Conservation (phyloP, 148 eudicot species). For the Pharnaceum exiguum region DNA sequence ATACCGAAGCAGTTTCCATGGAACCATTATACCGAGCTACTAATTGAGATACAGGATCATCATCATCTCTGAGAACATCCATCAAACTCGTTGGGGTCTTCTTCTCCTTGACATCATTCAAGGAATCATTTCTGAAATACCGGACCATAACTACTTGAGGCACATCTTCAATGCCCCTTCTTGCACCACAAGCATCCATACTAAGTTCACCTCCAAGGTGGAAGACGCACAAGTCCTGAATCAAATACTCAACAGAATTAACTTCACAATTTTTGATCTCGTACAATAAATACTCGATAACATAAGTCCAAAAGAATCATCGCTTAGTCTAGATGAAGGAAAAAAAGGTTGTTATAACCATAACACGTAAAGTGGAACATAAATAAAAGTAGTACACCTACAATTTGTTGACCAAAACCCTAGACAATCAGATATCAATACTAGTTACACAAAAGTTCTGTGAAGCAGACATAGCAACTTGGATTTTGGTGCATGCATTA, state of each 20-base stretch:
- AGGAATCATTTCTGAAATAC: slow-evolving; percentile 63
- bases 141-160: slow-evolving; percentile 77
- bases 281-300: not conserved
- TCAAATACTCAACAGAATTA: slow-evolving; percentile 10
- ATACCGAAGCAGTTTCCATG: slow-evolving; percentile 60
- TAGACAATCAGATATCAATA: no score
- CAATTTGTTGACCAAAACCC: no score
- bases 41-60: slow-evolving; percentile 81
- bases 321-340: not conserved
- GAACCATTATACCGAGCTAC: slow-evolving; percentile 85
- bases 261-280: not conserved
- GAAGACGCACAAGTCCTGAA: slow-evolving; percentile 75
- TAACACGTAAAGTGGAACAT: no score
- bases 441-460: no score
- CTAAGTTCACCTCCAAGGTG: slow-evolving; percentile 63
- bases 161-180: slow-evolving; percentile 54
- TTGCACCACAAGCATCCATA: slow-evolving; percentile 83
- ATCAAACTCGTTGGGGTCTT: slow-evolving; percentile 42
- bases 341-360: no score
- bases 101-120: slow-evolving; percentile 34
- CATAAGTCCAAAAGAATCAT: no score
- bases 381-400: no score
- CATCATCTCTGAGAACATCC: slow-evolving; percentile 48
- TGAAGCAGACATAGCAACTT: no score
- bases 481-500: no score